Evolutionary conservation across 2,329 filamentous ascomycete species (phyloP).

Genomic region (Chrysoporthe cubensis): DNA sequence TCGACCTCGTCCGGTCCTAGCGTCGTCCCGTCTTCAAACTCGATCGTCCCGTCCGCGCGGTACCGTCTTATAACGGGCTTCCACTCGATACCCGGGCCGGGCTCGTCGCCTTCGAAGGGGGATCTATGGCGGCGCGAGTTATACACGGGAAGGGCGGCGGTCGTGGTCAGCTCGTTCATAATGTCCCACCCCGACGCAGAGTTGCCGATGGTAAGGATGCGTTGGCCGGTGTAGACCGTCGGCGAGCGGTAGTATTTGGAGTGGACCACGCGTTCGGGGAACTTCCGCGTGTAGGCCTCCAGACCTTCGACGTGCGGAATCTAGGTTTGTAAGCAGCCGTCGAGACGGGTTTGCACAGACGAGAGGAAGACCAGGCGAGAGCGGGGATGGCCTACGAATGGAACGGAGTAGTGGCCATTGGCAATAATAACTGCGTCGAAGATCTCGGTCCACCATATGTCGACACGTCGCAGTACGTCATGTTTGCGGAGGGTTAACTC

Average conservation of each 20-base stretch:
- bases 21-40: conserved; percentile 44
- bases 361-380: not conserved
- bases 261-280: conserved; percentile 46
- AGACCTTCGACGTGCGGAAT: conserved; percentile 52
- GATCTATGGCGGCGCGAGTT: conserved; percentile 54
- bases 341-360: not conserved
- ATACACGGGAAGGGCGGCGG: conserved; percentile 49
- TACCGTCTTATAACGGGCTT: conserved; percentile 56
- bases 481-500: conserved; percentile 52
- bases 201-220: conserved; percentile 47
- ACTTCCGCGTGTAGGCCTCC: conserved; percentile 42
- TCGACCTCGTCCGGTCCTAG: conserved; percentile 41
- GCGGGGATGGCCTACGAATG: conserved; percentile 43
- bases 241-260: conserved; percentile 52
- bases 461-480: conserved; percentile 47
- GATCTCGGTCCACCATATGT: conserved; percentile 57
- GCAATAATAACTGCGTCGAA: conserved; percentile 52
- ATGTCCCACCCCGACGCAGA: conserved; percentile 50
- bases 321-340: conserved; percentile 33
- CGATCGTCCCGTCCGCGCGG: conserved; percentile 45
- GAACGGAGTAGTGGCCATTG: conserved; percentile 50
- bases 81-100: conserved; percentile 55
- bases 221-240: conserved; percentile 38
- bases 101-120: conserved; percentile 54
- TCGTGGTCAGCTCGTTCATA: conserved; percentile 41